Evolutionary conservation across 2,329 filamentous ascomycete genomes (phyloP).

Genomic region (Penicillium sp.): DNA sequence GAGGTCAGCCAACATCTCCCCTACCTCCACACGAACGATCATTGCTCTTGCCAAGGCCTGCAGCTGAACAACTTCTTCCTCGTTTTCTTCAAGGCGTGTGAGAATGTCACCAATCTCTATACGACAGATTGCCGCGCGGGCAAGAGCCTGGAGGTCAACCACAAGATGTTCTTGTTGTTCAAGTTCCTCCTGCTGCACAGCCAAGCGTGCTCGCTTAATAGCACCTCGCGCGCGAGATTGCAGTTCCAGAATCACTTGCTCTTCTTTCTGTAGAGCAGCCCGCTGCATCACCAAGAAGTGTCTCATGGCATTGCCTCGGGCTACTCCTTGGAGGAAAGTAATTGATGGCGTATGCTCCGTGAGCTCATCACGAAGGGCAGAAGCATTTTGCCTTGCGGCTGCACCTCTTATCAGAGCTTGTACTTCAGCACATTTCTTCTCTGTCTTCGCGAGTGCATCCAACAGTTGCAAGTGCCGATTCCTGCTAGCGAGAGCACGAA

Average conservation of each 20-base stretch:
- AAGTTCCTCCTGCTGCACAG: constrained; percentile 29
- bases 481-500: constrained; percentile 35
- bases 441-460: constrained; percentile 39
- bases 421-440: constrained; percentile 39
- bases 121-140: constrained; percentile 39
- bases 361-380: constrained; percentile 28
- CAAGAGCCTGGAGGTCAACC: constrained; percentile 36
- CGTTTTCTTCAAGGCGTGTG: constrained; percentile 62
- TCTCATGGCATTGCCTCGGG: constrained; percentile 31
- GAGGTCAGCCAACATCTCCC: constrained; percentile 66
- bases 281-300: constrained; percentile 28
- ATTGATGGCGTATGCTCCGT: constrained; percentile 25
- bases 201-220: constrained; percentile 31
- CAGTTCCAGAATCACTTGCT: constrained; percentile 42
- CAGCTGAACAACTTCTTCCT: constrained; percentile 60
- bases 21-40: constrained; percentile 68
- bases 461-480: constrained; percentile 37
- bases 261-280: constrained; percentile 42
- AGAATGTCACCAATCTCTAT: constrained; percentile 50
- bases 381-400: constrained; percentile 24
- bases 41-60: constrained; percentile 75
- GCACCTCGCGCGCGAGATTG: constrained; percentile 49
- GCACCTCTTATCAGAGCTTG: constrained; percentile 45
- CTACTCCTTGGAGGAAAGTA: constrained; percentile 30
- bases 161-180: constrained; percentile 29